Percentiles rank a stretch among this genome's conserved stretches.
Evolutionary conservation across 78 protist genomes (phyloP).

Genomic region (Dictyostelium discoideum): DNA sequence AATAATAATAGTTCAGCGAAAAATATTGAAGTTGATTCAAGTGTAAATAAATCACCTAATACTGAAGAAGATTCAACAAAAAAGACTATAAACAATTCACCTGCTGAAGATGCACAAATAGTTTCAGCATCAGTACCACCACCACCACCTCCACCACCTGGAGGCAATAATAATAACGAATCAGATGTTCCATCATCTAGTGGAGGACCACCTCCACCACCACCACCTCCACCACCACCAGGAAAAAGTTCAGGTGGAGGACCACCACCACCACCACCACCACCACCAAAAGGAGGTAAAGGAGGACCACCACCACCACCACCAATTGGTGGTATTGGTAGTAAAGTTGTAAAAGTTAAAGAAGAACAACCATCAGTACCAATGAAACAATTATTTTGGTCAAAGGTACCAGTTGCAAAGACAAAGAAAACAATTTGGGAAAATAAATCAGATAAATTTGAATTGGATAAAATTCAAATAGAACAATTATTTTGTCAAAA

Average conservation of each 20-base stretch:
- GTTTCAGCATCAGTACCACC: background rate
- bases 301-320: constrained; percentile 73
- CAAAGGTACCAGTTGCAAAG: constrained; percentile 6
- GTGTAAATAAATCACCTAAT: background rate
- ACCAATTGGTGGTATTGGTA: background rate
- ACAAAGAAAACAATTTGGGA: constrained; percentile 64
- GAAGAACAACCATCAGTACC: constrained; percentile 33
- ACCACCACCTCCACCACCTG: background rate
- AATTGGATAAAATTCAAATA: background rate
- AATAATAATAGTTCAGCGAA: background rate
- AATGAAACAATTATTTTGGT: constrained; percentile 75
- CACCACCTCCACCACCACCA: background rate
- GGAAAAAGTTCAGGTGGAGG: background rate
- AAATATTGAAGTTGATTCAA: background rate
- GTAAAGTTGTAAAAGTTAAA: background rate
- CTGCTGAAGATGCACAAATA: background rate
- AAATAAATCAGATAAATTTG: constrained; percentile 2
- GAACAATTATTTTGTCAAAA: constrained; percentile 47
- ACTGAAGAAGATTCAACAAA: background rate
- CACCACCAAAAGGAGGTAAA: constrained; percentile 7
- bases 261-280: constrained; percentile 26
- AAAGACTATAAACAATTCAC: too few relatives aligned
- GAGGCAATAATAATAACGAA: too few relatives aligned
- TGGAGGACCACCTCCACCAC: background rate
- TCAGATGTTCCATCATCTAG: background rate